These are phyloP conservation scores for Aspergillus sp. DNA, from an alignment of 2,329 filamentous ascomycete genomes.

Conservation along the genomic window DNA sequence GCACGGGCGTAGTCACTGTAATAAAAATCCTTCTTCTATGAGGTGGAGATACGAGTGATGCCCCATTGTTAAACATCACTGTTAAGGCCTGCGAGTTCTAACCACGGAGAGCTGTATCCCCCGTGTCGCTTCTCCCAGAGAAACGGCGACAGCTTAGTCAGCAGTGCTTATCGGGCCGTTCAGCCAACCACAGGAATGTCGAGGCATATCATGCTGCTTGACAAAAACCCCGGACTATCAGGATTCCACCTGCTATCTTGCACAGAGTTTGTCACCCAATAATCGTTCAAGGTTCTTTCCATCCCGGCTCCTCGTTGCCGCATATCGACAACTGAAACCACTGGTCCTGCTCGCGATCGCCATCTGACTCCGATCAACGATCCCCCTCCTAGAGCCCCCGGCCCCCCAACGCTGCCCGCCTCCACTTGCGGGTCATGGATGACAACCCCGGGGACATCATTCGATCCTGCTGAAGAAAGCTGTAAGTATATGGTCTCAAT, in stretches of 20 bases:
- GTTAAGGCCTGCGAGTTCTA: no score
- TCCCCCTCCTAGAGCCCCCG: background rate
- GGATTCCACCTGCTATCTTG: background rate
- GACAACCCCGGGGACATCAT: constrained; percentile 7
- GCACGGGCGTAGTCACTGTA: no score
- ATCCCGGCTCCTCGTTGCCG: background rate
- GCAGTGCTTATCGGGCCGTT: background rate
- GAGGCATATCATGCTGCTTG: background rate
- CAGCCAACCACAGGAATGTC: background rate
- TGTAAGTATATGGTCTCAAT: constrained; percentile 8
- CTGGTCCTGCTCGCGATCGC: background rate
- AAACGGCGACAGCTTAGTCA: background rate
- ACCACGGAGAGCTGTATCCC: no score
- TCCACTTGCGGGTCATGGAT: constrained; percentile 19
- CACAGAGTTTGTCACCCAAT: background rate
- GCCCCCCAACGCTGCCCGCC: constrained; percentile 5
- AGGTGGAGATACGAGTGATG: no score
- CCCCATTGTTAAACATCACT: no score
- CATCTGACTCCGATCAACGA: background rate
- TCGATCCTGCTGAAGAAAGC: constrained; percentile 5
- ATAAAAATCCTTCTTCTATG: no score
- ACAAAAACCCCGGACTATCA: background rate
- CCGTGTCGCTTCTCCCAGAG: no score
- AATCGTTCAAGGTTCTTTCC: background rate
- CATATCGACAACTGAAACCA: background rate